Evolutionary conservation across 2,329 filamentous ascomycete genomes (phyloP).

Genomic region (Botrytis hyacinthi): DNA sequence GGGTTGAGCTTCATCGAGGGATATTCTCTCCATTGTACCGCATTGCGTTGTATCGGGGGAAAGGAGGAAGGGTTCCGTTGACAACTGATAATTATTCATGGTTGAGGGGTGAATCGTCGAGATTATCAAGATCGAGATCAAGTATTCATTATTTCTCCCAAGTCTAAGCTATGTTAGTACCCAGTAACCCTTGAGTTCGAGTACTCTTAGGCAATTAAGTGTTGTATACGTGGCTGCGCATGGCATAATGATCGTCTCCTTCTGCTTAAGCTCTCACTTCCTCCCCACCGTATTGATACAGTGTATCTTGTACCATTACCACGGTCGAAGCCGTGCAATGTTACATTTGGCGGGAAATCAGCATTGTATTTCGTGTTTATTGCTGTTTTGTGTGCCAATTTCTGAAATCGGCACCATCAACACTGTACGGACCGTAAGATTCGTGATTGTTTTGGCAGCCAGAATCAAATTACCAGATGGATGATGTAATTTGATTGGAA

Average conservation of each 20-base stretch:
- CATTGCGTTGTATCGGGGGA: background rate
- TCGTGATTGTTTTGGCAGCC: background rate
- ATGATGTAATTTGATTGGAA: background rate
- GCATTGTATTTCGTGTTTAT: background rate
- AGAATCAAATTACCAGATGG: background rate
- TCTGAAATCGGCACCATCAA: background rate
- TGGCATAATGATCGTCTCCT: background rate
- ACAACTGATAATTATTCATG: background rate
- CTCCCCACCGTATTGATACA: conserved; percentile 8
- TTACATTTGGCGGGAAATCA: background rate
- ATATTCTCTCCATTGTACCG: background rate
- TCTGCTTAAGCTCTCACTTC: background rate
- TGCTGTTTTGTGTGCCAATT: background rate
- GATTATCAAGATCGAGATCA: background rate
- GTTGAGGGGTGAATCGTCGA: background rate
- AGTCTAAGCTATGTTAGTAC: background rate
- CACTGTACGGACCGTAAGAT: background rate
- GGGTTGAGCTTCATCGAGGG: background rate
- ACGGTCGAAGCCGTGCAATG: background rate
- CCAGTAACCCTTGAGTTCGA: background rate
- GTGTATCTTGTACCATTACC: background rate
- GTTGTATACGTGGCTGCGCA: conserved; percentile 20
- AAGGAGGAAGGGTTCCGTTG: background rate
- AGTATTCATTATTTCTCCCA: background rate
- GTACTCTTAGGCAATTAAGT: background rate